A percentile compares a stretch with the other conserved stretches of the same genome.
These are phyloP conservation scores for Lavandula angustifolia DNA, from an alignment of 257 asterid genomes.

Conservation along the genomic window DNA sequence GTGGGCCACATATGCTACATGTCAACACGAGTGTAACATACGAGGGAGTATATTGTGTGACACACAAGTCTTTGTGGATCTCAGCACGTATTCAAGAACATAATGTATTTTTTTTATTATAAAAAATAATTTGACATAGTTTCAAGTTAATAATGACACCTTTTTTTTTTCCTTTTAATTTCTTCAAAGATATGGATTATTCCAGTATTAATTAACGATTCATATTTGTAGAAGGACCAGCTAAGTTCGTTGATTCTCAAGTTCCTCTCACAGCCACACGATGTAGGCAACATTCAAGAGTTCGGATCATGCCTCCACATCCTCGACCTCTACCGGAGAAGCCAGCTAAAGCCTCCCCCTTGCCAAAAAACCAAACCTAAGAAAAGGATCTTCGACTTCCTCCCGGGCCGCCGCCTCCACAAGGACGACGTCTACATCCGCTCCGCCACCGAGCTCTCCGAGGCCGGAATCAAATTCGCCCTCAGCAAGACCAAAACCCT, in stretches of 20 bases:
- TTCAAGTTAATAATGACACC: too few species aligned
- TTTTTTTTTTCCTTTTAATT: too few species aligned
- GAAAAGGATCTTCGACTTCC: neutral
- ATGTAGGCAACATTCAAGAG: neutral
- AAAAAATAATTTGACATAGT: too few species aligned
- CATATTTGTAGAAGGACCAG: neutral
- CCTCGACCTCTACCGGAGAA: neutral
- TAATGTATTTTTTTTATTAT: too few species aligned
- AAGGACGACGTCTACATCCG: conserved; percentile 30
- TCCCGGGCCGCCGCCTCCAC: neutral
- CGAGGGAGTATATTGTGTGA: too few species aligned
- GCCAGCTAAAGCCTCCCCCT: neutral
- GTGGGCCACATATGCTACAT: too few species aligned
- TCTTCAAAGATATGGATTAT: too few species aligned
- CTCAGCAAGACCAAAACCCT: conserved; percentile 33
- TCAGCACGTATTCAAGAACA: too few species aligned
- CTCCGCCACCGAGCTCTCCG: conserved; percentile 42
- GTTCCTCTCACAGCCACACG: neutral
- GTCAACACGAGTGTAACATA: too few species aligned
- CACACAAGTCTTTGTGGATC: too few species aligned
- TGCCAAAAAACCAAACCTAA: neutral
- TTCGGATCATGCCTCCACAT: neutral
- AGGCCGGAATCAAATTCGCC: conserved; percentile 41
- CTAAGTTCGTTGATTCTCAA: neutral
- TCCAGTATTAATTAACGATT: neutral